phyloP scores from a whole-genome alignment of 2,329 filamentous ascomycete genomes.

The Colletotrichum coccodes region DNA sequence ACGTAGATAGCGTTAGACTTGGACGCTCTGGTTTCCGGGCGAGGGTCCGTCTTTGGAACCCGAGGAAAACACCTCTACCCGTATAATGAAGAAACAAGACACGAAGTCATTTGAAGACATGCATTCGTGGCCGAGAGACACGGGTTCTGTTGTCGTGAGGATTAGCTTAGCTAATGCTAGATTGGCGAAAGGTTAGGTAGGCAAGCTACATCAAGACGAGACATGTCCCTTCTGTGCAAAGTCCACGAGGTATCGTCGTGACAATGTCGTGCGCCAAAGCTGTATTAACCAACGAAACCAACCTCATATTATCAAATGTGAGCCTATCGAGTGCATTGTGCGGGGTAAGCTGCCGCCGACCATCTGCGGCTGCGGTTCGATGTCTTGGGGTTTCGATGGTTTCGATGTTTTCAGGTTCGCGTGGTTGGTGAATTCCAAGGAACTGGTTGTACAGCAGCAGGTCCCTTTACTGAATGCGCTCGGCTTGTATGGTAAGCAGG shows the following conservation, averaged over 20 bases:
- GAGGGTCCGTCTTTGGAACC: background rate
- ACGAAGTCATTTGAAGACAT: background rate
- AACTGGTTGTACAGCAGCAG: background rate
- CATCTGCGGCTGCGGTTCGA: background rate
- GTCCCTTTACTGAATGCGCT: background rate
- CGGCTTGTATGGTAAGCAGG: background rate
- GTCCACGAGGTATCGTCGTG: background rate
- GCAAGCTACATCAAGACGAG: background rate
- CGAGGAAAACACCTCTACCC: conserved; percentile 7
- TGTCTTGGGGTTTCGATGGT: background rate
- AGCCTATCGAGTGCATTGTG: background rate
- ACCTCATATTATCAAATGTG: background rate
- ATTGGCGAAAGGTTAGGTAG: background rate
- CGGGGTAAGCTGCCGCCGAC: background rate
- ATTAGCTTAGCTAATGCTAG: background rate
- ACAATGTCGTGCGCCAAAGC: background rate
- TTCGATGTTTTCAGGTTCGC: background rate
- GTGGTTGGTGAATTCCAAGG: background rate
- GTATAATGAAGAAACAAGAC: background rate
- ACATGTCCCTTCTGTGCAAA: too few species aligned
- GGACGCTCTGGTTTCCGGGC: conserved; percentile 1
- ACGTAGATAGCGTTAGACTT: conserved; percentile 11
- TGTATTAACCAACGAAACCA: background rate
- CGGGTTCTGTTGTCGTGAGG: background rate
- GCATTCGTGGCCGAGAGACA: background rate